These are phyloP conservation scores for Penicillium dipodomyicola DNA, from an alignment of 495 filamentous ascomycete species.

Conservation along the genomic window DNA sequence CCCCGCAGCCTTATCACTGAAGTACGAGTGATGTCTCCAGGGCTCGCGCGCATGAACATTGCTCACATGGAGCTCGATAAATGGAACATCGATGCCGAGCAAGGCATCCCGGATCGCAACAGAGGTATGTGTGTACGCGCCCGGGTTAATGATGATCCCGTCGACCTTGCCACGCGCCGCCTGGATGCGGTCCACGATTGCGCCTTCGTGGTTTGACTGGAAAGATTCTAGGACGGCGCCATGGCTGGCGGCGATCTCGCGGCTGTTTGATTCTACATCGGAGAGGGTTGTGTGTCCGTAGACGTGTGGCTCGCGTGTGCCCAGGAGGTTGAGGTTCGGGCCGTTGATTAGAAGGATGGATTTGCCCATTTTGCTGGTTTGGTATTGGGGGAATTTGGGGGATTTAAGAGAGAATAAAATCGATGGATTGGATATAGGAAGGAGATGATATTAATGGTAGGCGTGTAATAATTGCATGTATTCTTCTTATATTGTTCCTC, in stretches of 20 bases:
- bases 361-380: conserved; percentile 35
- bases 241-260: conserved; percentile 41
- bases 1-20: conserved; percentile 67
- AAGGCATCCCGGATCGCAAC: conserved; percentile 68
- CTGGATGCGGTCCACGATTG: conserved; percentile 60
- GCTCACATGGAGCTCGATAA: conserved; percentile 68
- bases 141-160: conserved; percentile 68
- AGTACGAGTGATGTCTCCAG: conserved; percentile 62
- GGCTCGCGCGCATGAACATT: conserved; percentile 66
- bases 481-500: not conserved
- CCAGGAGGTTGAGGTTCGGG: conserved; percentile 78
- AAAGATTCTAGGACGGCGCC: conserved; percentile 48
- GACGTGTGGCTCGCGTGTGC: conserved; percentile 67
- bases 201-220: conserved; percentile 69
- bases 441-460: not conserved
- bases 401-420: not conserved
- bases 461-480: not conserved
- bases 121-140: conserved; percentile 65
- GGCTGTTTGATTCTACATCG: conserved; percentile 50
- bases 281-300: conserved; percentile 64
- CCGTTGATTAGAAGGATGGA: conserved; percentile 74
- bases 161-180: conserved; percentile 51
- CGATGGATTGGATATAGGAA: not conserved
- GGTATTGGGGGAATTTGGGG: not conserved
- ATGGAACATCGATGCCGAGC: conserved; percentile 60